A percentile compares a stretch with the other conserved stretches of the same genome.
Evolutionary conservation across 176 grass and related monocot genomes (phyloP).

Genomic region (barley (Hordeum vulgare)): DNA sequence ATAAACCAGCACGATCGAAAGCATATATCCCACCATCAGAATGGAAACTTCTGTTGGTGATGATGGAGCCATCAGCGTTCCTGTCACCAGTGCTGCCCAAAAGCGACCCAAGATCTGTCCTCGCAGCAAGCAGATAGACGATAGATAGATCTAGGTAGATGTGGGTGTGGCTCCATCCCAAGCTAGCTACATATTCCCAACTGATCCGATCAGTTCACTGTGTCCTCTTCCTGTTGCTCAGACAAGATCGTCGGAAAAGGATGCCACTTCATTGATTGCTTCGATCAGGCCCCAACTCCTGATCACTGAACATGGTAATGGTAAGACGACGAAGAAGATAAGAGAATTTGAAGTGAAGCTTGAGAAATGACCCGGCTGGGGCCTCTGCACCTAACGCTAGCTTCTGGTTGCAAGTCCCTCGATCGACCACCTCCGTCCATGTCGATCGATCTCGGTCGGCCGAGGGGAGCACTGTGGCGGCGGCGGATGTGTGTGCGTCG

Average conservation of each 20-base stretch:
- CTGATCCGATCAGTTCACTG: neutral
- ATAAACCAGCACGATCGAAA: neutral
- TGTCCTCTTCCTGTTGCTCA: neutral
- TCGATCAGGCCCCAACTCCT: neutral
- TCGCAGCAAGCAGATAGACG: neutral
- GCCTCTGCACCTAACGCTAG: constrained; percentile 22
- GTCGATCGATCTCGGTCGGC: neutral
- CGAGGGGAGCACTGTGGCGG: neutral
- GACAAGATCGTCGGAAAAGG: neutral
- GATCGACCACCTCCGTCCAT: neutral
- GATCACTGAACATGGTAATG: neutral
- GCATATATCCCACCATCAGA: neutral
- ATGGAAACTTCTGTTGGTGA: neutral
- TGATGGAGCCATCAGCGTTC: constrained; percentile 6
- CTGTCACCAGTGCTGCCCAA: neutral
- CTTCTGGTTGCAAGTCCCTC: constrained; percentile 12
- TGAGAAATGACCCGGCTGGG: neutral
- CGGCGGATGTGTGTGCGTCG: neutral
- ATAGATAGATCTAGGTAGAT: constrained; percentile 10
- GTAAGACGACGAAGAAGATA: neutral
- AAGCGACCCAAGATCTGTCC: neutral
- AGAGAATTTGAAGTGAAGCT: neutral
- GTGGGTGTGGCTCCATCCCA: neutral
- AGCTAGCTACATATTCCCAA: neutral
- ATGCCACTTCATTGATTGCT: neutral